Conservation (phyloP, 192 early-diverging fungal genomes). For the Podila minutissima region DNA sequence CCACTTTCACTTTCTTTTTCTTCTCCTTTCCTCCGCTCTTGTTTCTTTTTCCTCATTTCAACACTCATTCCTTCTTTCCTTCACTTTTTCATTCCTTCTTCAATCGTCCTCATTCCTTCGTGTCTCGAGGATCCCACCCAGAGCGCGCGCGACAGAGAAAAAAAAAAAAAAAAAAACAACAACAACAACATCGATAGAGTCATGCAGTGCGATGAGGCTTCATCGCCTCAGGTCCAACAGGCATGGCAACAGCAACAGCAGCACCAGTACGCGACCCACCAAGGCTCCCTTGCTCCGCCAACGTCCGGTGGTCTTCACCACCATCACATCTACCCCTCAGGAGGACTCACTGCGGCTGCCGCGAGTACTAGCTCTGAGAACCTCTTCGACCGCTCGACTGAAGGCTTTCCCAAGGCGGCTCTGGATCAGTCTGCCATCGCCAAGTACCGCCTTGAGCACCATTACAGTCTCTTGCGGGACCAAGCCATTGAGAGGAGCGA, state of each 20-base stretch:
- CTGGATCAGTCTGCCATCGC: slow-evolving; percentile 90
- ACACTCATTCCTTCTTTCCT: neutral
- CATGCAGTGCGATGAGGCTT: neutral
- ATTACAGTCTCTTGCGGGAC: slow-evolving; percentile 88
- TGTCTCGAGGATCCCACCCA: neutral
- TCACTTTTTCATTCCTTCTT: neutral
- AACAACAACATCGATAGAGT: neutral
- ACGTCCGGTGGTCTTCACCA: neutral
- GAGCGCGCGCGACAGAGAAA: no score
- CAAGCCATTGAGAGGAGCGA: slow-evolving; percentile 90
- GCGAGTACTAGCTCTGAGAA: slow-evolving; percentile 40
- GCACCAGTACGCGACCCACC: slow-evolving; percentile 5
- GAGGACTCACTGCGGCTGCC: neutral
- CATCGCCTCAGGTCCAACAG: neutral
- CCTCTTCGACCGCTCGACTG: slow-evolving; percentile 73
- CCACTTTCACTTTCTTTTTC: neutral
- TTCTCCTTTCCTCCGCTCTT: slow-evolving; percentile 1
- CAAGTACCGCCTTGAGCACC: slow-evolving; percentile 92
- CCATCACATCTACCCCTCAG: neutral
- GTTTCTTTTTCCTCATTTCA: neutral
- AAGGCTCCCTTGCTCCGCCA: no score
- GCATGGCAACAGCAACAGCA: slow-evolving; percentile 10
- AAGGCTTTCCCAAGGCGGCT: slow-evolving; percentile 79
- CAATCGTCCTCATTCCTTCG: neutral
- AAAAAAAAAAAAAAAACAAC: neutral